These are phyloP conservation scores for Boletus sp. DNA, from an alignment of 1,284 basidiomycete genomes.

Conservation along the genomic window DNA sequence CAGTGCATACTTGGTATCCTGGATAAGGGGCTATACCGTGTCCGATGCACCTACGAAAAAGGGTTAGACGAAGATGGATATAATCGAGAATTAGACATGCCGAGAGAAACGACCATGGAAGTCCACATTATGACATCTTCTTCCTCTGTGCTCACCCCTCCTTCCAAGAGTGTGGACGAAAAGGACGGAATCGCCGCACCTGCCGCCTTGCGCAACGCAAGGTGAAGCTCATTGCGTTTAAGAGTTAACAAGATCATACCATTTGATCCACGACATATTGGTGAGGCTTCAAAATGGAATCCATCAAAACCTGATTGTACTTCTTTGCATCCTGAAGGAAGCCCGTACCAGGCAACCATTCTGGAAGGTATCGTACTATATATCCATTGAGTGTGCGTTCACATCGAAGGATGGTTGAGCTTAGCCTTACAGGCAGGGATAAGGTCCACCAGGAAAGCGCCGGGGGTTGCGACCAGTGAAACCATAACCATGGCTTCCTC, in stretches of 20 bases:
- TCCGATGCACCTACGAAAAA: constrained; percentile 24
- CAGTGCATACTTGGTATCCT: constrained; percentile 3
- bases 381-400: background rate
- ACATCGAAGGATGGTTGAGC: background rate
- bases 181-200: constrained; percentile 39
- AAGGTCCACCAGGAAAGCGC: constrained; percentile 31
- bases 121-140: constrained; percentile 26
- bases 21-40: constrained; percentile 10
- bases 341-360: constrained; percentile 47
- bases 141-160: constrained; percentile 19
- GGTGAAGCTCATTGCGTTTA: background rate
- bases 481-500: constrained; percentile 19
- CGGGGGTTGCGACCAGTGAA: constrained; percentile 9
- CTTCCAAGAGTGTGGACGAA: constrained; percentile 26
- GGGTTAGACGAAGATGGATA: background rate
- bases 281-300: constrained; percentile 37
- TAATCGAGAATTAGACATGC: background rate
- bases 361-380: constrained; percentile 41
- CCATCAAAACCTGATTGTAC: constrained; percentile 32
- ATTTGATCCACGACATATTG: constrained; percentile 40
- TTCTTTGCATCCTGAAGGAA: constrained; percentile 41
- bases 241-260: constrained; percentile 23
- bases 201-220: constrained; percentile 31
- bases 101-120: constrained; percentile 12
- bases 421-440: constrained; percentile 26